These are phyloP conservation scores for Fusarium sp. DNA, from an alignment of 2,329 filamentous ascomycete species.

Conservation along the genomic window DNA sequence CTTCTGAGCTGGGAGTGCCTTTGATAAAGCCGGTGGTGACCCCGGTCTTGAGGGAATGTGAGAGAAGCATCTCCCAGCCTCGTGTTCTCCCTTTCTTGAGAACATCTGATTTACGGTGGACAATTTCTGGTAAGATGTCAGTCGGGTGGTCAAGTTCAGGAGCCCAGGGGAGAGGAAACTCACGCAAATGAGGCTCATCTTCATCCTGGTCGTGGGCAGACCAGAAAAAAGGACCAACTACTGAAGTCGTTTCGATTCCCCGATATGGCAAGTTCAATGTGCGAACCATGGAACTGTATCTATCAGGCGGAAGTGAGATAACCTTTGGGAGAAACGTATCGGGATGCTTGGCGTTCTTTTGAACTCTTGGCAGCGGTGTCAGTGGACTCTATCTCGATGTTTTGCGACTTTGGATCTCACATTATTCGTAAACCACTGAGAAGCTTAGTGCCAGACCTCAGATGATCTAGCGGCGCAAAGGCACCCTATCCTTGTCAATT, in stretches of 20 bases:
- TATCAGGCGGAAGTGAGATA: constrained; percentile 60
- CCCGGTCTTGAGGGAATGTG: constrained; percentile 62
- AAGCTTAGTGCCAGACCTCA: constrained; percentile 55
- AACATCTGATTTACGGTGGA: constrained; percentile 73
- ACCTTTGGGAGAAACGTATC: constrained; percentile 67
- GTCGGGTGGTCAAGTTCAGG: neutral
- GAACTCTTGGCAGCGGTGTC: constrained; percentile 53
- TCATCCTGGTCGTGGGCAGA: constrained; percentile 65
- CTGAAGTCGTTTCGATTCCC: constrained; percentile 65
- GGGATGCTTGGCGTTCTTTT: constrained; percentile 63
- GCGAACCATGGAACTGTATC: constrained; percentile 66
- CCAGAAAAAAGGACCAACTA: constrained; percentile 73
- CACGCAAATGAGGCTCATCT: constrained; percentile 65
- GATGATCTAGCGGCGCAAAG: constrained; percentile 57
- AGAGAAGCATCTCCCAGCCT: constrained; percentile 72
- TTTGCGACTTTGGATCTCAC: constrained; percentile 50
- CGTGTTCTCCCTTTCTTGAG: constrained; percentile 70
- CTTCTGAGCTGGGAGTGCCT: constrained; percentile 66
- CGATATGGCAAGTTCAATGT: constrained; percentile 63
- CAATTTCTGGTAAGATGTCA: constrained; percentile 57
- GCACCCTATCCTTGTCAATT: constrained; percentile 55
- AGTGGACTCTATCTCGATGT: neutral
- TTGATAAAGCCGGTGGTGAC: constrained; percentile 70
- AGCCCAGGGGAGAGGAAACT: constrained; percentile 32
- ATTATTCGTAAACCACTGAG: constrained; percentile 63